A percentile compares a stretch with the other conserved stretches of the same genome.
Conservation (phyloP, 176 grass and related monocot species). For the Eragrostis curvula region DNA sequence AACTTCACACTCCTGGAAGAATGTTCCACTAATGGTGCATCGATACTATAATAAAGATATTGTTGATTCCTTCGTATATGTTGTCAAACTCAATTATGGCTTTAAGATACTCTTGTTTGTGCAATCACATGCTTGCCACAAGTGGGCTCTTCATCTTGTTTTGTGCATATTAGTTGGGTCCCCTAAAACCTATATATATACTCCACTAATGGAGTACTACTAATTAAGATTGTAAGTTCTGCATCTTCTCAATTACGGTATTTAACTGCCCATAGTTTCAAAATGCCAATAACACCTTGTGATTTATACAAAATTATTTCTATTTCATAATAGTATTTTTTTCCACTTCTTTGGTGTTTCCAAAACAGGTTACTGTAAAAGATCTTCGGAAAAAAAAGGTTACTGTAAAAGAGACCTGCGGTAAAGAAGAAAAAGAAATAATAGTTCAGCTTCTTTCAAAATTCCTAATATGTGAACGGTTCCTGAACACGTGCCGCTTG, state of each 20-base stretch:
- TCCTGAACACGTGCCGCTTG: too few species aligned
- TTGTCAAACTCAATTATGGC: slow-evolving; percentile 1
- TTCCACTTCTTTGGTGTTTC: neutral
- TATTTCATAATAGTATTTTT: neutral
- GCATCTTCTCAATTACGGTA: neutral
- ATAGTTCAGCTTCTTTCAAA: neutral
- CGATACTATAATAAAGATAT: neutral
- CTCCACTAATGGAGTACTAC: too few species aligned
- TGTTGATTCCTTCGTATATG: neutral
- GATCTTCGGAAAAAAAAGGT: neutral
- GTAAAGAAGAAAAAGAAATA: neutral
- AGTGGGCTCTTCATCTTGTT: neutral
- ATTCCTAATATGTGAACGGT: too few species aligned
- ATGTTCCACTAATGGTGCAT: neutral
- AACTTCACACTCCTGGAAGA: neutral
- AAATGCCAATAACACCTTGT: neutral
- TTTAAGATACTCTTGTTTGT: slow-evolving; percentile 10
- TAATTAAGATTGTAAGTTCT: neutral
- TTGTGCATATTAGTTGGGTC: too few species aligned
- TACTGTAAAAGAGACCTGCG: neutral
- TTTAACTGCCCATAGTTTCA: neutral
- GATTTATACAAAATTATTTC: neutral
- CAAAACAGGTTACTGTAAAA: neutral
- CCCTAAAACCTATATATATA: too few species aligned
- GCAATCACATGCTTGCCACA: neutral